Base-by-base conservation (phyloP, 164 flowering plant genomes). In the Aristolochia fimbriata region DNA sequence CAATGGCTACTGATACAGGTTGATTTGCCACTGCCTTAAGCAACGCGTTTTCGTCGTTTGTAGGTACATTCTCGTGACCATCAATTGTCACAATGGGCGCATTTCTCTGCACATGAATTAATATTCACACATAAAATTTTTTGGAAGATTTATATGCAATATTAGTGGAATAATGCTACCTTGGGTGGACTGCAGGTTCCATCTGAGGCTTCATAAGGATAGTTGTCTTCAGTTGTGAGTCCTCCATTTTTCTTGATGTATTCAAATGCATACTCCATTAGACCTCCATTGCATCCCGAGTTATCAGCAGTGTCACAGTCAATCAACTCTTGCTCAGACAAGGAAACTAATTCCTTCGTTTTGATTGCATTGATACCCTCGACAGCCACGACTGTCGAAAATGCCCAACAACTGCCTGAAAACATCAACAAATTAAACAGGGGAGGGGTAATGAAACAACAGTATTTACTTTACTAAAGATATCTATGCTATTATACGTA, bases 391-490 rank as follows among this genome's bases (percentile, higher is more conserved):
- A 88, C 83, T 0, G 95, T 78, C n/a, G 94, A 91, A 73, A 91
- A 91, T 50, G 97, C 96, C 97, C 97, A 91, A 61, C 96, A 87
- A 70, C 95, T 85, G 27, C 97, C 97, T 91, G 68, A 51, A n/a
- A 61, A 43, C 23, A 30, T 47, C 52, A 56, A 46, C 19, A 49
- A n/a, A 31, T 0, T n/a, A n/a, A n/a, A n/a, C n/a, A n/a, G n/a
- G n/a, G n/a, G n/a, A n/a, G 21, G 21, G 12, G 20, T 4, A 11
- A 58, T 37, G 48, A 14, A 43, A 20, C 37, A 3, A 43, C 7
- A 27, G 5, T n/a, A n/a, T n/a, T n/a, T n/a, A n/a, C n/a, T n/a
- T n/a, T n/a, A n/a, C n/a, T n/a, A n/a, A n/a, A n/a, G n/a, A n/a
- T n/a, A n/a, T n/a, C n/a, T n/a, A n/a, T n/a, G n/a, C n/a, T n/a